phyloP scores from a whole-genome alignment of 2,329 filamentous ascomycete genomes.

The Didymella exigua region DNA sequence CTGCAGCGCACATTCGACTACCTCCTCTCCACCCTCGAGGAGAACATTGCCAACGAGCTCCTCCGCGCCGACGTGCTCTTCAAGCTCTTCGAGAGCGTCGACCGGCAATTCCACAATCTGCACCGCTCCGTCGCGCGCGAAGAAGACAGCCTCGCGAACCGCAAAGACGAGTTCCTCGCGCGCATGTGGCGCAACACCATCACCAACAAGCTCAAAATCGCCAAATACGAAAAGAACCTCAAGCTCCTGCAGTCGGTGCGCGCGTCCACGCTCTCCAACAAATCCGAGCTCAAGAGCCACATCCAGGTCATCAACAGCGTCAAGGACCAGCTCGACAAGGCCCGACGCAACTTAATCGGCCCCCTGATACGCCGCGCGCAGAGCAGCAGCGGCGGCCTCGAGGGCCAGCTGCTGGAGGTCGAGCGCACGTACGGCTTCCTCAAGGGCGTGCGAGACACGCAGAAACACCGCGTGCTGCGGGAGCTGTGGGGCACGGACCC shows the following conservation, averaged over 20 bases:
- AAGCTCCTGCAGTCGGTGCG: constrained; percentile 78
- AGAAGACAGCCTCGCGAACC: constrained; percentile 77
- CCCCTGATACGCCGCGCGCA: constrained; percentile 77
- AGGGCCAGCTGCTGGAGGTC: constrained; percentile 84
- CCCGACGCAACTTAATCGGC: constrained; percentile 81
- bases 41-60: constrained; percentile 84
- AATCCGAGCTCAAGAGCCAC: constrained; percentile 83
- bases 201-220: constrained; percentile 75
- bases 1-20: constrained; percentile 88
- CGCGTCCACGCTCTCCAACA: constrained; percentile 83
- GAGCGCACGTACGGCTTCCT: constrained; percentile 81
- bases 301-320: constrained; percentile 82
- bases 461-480: constrained; percentile 84
- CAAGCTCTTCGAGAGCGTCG: constrained; percentile 87
- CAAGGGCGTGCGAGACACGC: constrained; percentile 73
- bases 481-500: constrained; percentile 61
- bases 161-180: constrained; percentile 80
- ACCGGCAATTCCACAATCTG: constrained; percentile 87
- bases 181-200: constrained; percentile 86
- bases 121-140: constrained; percentile 85
- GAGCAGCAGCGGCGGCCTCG: constrained; percentile 72
- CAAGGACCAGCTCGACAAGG: constrained; percentile 84
- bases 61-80: constrained; percentile 81
- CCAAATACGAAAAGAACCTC: constrained; percentile 91
- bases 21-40: constrained; percentile 85